Evolutionary conservation across 2,329 filamentous ascomycete genomes (phyloP).

Genomic region (Eutypa lata): DNA sequence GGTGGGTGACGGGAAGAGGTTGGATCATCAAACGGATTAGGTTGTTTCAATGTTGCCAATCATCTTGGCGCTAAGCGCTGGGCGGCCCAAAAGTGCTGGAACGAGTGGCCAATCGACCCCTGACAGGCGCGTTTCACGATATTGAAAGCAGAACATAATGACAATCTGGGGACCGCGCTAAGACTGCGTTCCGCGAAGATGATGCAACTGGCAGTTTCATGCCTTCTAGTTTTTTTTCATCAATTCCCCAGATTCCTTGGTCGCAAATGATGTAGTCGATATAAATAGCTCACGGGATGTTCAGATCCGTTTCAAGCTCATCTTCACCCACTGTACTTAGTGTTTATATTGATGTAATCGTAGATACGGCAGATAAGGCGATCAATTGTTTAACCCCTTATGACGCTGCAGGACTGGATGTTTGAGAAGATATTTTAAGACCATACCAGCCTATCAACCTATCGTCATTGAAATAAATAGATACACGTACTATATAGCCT

Average conservation of each 20-base stretch:
- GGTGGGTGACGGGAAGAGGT: too few species aligned
- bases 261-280: neutral
- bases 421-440: too few species aligned
- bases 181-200: neutral
- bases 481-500: too few species aligned
- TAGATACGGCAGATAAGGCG: too few species aligned
- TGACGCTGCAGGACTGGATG: too few species aligned
- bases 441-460: too few species aligned
- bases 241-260: neutral
- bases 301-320: too few species aligned
- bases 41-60: neutral
- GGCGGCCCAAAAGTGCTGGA: neutral
- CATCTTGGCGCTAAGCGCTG: neutral
- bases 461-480: too few species aligned
- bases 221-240: neutral
- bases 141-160: neutral
- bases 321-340: too few species aligned
- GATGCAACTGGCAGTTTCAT: neutral
- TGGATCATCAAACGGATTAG: neutral
- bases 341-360: too few species aligned
- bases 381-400: too few species aligned
- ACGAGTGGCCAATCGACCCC: neutral
- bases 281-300: neutral
- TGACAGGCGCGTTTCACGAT: neutral
- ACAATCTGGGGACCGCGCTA: neutral